Conservation (phyloP, 352 stramenopile genomes). For the Blastocystis sp. region DNA sequence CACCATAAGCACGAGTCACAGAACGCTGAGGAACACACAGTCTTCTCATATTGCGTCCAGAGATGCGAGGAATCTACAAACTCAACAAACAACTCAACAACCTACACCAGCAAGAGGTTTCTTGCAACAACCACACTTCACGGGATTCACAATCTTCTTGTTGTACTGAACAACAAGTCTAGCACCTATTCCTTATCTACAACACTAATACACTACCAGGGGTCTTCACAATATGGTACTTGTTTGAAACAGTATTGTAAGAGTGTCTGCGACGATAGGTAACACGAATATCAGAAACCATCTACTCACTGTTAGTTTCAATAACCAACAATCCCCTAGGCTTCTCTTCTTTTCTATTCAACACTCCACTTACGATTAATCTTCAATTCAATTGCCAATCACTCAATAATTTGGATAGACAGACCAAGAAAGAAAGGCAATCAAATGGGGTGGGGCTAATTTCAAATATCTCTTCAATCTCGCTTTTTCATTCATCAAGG, state of each 20-base stretch:
- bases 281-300: no score
- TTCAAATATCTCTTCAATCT: neutral
- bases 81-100: conserved; percentile 63
- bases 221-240: conserved; percentile 81
- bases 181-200: conserved; percentile 70
- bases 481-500: neutral
- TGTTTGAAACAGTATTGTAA: no score
- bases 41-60: no score
- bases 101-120: conserved; percentile 72
- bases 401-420: conserved; percentile 40
- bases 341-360: neutral
- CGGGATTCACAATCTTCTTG: conserved; percentile 85
- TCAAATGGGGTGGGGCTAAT: neutral
- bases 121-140: conserved; percentile 92
- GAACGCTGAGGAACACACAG: no score
- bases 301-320: neutral
- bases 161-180: conserved; percentile 84
- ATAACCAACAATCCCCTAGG: neutral
- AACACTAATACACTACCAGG: conserved; percentile 75
- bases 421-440: neutral
- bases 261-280: no score
- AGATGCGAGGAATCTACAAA: conserved; percentile 42
- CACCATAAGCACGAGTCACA: no score
- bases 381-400: neutral
- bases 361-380: neutral